Evolutionary conservation across 495 filamentous ascomycete genomes (phyloP), one percentile per base, ranked within the genome.

Genomic region (Penicillium lividum): DNA sequence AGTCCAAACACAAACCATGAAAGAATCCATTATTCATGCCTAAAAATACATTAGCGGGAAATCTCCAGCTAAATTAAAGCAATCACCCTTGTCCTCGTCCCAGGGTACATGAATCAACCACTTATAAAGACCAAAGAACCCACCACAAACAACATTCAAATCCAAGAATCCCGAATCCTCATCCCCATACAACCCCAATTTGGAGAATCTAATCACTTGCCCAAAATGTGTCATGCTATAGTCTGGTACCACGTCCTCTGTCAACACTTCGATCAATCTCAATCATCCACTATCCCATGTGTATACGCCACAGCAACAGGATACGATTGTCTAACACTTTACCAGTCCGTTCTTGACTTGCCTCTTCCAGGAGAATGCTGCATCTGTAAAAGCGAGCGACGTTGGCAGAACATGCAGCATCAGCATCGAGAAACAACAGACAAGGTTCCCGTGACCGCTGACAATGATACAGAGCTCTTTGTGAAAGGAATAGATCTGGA

Each of bases 201-300:
- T 22, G 22, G 2, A 22, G 22, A 22, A 22, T 22, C 22, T 22
- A 34, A 36, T 36, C 33, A 13, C 33, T 36, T 40, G 3, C 5
- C 7, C 42, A 56, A 9, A 22, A 76, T 76, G 73, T 76, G 73
- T 51, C 68, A 74, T 29, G 13, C 27, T 29, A 63, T 74, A 7
- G 53, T 44, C 40, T 76, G 70, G 72, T 68, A 66, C 47, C 58
- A 72, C 52, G 61, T 56, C 51, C 34, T 68, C 27, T 74, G 73
- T 57, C 52, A 51, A 8, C 68, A 71, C 55, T 5, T 27, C 18
- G 54, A 65, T 31, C 49, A 42, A 34, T 18, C 42, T n/a, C 56
- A 48, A 42, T 44, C 51, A 34, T 45, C 53, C 28, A 11, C 38
- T 4, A 70, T 72, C 38, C 34, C 42, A 15, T 76, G 73, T 38